These are phyloP conservation scores for Tetramitus jugosus DNA, from an alignment of 208 protist species.

Conservation along the genomic window DNA sequence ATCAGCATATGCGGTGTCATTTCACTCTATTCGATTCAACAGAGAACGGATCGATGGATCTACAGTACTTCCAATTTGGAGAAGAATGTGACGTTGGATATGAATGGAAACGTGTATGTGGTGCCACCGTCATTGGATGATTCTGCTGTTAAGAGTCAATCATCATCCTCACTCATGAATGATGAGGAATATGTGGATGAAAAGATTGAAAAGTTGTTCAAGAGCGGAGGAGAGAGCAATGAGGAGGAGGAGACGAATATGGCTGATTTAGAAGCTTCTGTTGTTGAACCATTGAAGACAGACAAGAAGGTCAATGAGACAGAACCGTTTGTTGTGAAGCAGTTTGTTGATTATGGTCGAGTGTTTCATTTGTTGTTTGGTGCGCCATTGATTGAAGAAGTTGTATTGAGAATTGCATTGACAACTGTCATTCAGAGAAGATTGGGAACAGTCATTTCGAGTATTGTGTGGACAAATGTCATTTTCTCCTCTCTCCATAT, in stretches of 20 bases:
- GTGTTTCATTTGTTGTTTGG: constrained; percentile 18
- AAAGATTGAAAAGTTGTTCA: too few relatives aligned
- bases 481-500: background rate
- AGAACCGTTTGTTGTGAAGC: too few relatives aligned
- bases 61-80: background rate
- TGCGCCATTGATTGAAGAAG: constrained; percentile 8
- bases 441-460: background rate
- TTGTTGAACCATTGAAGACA: too few relatives aligned
- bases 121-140: too few relatives aligned
- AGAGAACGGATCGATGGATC: background rate
- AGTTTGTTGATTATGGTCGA: background rate
- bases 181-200: background rate
- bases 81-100: background rate
- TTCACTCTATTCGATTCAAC: background rate
- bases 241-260: background rate
- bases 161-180: background rate
- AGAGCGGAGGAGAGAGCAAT: too few relatives aligned
- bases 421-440: background rate
- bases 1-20: background rate
- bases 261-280: too few relatives aligned
- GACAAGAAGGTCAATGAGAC: background rate
- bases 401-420: constrained; percentile 1
- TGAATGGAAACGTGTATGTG: background rate
- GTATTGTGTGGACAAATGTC: background rate
- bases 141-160: background rate